Evolutionary conservation across 306 rosid species (phyloP).

Genomic region (Geum urbanum): DNA sequence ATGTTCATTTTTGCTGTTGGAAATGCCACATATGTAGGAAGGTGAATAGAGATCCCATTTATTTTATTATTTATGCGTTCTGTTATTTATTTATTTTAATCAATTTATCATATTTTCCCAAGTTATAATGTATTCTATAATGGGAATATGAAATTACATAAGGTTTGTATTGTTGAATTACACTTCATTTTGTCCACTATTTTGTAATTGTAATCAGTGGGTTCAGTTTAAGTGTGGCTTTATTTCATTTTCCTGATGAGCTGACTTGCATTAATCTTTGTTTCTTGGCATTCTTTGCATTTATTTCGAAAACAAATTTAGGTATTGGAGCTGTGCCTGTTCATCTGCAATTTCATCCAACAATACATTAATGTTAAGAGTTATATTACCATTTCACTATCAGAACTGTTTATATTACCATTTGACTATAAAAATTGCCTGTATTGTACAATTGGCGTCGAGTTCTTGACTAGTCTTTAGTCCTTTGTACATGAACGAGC

Average conservation of each 20-base stretch:
- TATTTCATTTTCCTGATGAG: not conserved
- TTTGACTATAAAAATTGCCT: too few species aligned
- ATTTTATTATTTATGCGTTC: not conserved
- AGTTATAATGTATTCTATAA: not conserved
- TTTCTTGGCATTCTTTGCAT: conserved; percentile 51
- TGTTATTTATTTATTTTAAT: not conserved
- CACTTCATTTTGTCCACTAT: not conserved
- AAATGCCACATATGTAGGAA: conserved; percentile 66
- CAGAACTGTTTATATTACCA: too few species aligned
- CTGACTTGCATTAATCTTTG: not conserved
- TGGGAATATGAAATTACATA: not conserved
- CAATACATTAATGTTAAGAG: too few species aligned
- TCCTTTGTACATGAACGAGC: too few species aligned
- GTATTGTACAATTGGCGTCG: too few species aligned
- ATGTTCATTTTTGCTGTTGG: conserved; percentile 87
- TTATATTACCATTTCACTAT: too few species aligned
- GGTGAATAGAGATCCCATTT: conserved; percentile 25
- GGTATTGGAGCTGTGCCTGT: too few species aligned
- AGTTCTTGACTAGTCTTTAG: too few species aligned
- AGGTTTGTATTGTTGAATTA: not conserved
- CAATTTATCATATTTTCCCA: not conserved
- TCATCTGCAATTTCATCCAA: too few species aligned
- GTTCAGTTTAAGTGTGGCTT: not conserved
- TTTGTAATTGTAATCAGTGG: not conserved
- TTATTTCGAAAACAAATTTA: too few species aligned